A percentile compares a stretch with the other conserved stretches of the same genome.
These are phyloP conservation scores for Macrophomina pseudophaseolina DNA, from an alignment of 2,329 filamentous ascomycete genomes.

Conservation along the genomic window DNA sequence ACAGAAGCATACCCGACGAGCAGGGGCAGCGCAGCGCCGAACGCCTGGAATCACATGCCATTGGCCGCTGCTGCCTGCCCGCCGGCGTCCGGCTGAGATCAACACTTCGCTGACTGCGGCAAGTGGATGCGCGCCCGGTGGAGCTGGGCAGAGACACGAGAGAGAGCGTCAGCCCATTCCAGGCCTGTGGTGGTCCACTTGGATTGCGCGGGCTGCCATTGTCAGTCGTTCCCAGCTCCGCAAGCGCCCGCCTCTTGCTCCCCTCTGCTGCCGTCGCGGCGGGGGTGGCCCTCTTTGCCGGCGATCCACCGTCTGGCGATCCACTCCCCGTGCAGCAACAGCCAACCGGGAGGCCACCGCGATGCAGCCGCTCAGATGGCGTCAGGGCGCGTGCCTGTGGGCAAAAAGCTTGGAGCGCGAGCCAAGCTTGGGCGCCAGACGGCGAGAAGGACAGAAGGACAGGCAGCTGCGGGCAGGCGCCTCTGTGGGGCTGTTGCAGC, in stretches of 20 bases:
- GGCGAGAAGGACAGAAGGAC: not conserved
- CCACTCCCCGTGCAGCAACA: not conserved
- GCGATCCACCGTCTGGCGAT: not conserved
- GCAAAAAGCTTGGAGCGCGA: slow-evolving; percentile 12
- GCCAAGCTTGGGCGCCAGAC: not conserved
- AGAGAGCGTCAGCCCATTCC: not conserved
- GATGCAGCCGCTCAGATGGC: not conserved
- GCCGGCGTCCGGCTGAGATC: not conserved
- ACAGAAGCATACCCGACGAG: not conserved
- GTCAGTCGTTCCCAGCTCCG: not conserved
- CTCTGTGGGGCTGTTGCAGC: slow-evolving; percentile 9
- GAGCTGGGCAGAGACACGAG: not conserved
- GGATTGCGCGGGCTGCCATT: no score
- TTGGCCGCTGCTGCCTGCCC: not conserved
- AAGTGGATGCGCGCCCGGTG: not conserved
- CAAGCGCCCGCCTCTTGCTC: not conserved
- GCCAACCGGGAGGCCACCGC: not conserved
- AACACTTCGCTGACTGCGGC: not conserved
- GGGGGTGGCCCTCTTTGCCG: not conserved
- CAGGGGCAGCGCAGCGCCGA: not conserved
- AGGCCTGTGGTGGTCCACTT: not conserved
- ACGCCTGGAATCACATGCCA: not conserved
- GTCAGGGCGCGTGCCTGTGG: not conserved
- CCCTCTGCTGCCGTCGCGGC: no score
- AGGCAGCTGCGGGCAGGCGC: slow-evolving; percentile 7